Percentiles rank a stretch among this genome's conserved stretches.
Conservation (phyloP, 345 rosid genomes). For the Hibiscus syriacus region DNA sequence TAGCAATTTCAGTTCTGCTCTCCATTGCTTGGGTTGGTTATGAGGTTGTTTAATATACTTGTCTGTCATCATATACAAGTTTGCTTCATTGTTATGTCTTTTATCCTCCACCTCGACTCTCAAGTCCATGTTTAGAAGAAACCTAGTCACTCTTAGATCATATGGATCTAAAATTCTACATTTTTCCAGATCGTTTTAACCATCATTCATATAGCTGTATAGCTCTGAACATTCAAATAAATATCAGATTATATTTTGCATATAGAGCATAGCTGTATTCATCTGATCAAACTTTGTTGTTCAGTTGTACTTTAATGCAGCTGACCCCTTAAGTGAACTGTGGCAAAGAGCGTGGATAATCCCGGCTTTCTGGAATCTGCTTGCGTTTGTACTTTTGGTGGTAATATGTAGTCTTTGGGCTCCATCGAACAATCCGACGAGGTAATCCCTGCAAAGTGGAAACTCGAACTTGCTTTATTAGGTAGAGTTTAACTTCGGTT, state of each 20-base stretch:
- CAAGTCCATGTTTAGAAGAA: background rate
- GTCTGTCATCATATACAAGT: background rate
- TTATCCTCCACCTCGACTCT: background rate
- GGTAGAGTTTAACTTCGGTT: background rate
- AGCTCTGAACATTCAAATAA: background rate
- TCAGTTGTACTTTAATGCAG: slow-evolving; percentile 45
- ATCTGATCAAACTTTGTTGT: slow-evolving; percentile 10
- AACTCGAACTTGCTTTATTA: background rate
- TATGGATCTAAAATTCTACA: background rate
- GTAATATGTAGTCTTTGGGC: slow-evolving; percentile 44
- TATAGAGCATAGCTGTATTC: background rate
- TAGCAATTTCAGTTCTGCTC: slow-evolving; percentile 40
- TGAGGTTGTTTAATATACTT: slow-evolving; percentile 25
- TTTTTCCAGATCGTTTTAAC: background rate
- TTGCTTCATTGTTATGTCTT: background rate
- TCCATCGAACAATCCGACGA: slow-evolving; percentile 34
- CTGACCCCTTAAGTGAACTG: slow-evolving; percentile 43
- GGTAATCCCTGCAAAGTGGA: slow-evolving; percentile 17
- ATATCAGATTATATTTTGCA: background rate
- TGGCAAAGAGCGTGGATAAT: slow-evolving; percentile 44
- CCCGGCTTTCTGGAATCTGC: slow-evolving; percentile 49
- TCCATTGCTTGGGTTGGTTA: slow-evolving; percentile 48
- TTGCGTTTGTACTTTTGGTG: slow-evolving; percentile 36
- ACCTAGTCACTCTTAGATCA: background rate
- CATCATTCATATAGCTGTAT: background rate